Conservation (phyloP, 164 flowering plant genomes). For the Aristolochia californica region DNA sequence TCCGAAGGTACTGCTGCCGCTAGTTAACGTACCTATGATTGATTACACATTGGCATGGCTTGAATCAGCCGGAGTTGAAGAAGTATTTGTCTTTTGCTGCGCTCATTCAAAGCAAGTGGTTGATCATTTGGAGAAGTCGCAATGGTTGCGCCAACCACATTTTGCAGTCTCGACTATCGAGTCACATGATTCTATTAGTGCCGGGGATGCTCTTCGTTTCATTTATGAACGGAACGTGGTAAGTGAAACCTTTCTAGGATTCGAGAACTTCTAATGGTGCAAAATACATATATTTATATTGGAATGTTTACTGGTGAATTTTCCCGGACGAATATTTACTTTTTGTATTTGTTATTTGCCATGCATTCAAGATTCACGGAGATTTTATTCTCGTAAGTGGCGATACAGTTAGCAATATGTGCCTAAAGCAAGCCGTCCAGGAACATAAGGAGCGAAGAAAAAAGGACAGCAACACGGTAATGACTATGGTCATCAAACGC, state of each 20-base stretch:
- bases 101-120: conserved; percentile 87
- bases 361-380: conserved; percentile 55
- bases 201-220: conserved; percentile 89
- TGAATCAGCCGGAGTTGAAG: conserved; percentile 92
- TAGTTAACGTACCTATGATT: conserved; percentile 88
- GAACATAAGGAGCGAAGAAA: conserved; percentile 85
- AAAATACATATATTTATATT: neutral
- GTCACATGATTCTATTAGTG: conserved; percentile 66
- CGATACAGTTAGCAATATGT: conserved; percentile 95
- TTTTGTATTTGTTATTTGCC: conserved; percentile 1
- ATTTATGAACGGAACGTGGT: conserved; percentile 88
- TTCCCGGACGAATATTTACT: neutral
- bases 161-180: conserved; percentile 67
- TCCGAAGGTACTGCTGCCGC: conserved; percentile 42
- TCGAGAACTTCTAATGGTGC: neutral
- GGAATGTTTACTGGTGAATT: neutral
- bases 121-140: conserved; percentile 56
- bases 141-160: conserved; percentile 65
- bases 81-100: conserved; percentile 88
- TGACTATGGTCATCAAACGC: conserved; percentile 87
- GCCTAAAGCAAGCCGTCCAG: conserved; percentile 58
- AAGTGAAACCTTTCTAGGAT: conserved; percentile 11
- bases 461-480: conserved; percentile 72
- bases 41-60: conserved; percentile 91
- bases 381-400: conserved; percentile 90